phyloP scores from a whole-genome alignment of 768 basidiomycete genomes.

The Mycena amicta region DNA sequence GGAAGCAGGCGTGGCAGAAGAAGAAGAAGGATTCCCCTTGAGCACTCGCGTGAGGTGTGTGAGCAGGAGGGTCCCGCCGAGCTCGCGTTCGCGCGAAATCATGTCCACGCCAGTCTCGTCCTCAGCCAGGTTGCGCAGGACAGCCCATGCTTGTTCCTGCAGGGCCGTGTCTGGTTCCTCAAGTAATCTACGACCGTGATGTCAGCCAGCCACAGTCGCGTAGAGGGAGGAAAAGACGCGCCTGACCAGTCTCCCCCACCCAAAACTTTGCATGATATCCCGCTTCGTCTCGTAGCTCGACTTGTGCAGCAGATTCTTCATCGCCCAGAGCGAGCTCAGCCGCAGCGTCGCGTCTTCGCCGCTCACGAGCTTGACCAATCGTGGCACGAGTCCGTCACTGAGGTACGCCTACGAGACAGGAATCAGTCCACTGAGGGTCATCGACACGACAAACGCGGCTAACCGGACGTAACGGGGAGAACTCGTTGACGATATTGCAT shows the following conservation, averaged over 20 bases:
- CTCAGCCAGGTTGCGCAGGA: slow-evolving; percentile 69
- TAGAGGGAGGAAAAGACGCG: no score
- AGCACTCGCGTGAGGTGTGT: slow-evolving; percentile 50
- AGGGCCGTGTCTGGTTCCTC: slow-evolving; percentile 54
- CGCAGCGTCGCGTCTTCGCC: slow-evolving; percentile 58
- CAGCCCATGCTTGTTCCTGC: slow-evolving; percentile 72
- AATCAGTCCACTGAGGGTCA: slow-evolving; percentile 10
- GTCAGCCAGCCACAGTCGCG: no score
- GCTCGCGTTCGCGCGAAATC: slow-evolving; percentile 53
- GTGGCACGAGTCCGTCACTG: slow-evolving; percentile 64
- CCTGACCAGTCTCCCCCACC: slow-evolving; percentile 57
- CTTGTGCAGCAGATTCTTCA: slow-evolving; percentile 81
- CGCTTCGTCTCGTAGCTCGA: slow-evolving; percentile 61
- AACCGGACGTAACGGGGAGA: slow-evolving; percentile 77
- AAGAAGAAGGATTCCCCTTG: slow-evolving; percentile 40
- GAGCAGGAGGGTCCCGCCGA: slow-evolving; percentile 51
- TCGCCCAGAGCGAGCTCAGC: slow-evolving; percentile 80
- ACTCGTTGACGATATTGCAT: slow-evolving; percentile 86
- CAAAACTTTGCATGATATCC: slow-evolving; percentile 66
- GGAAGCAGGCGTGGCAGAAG: no score
- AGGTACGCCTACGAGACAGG: slow-evolving; percentile 56
- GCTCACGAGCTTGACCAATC: slow-evolving; percentile 61
- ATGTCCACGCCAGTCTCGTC: slow-evolving; percentile 65
- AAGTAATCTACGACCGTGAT: slow-evolving; percentile 60
- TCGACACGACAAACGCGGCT: slow-evolving; percentile 29